Evolutionary conservation across 2,329 filamentous ascomycete species (phyloP), one percentile per base, ranked within the genome.

Genomic region (Cladosporium cucumerinum): DNA sequence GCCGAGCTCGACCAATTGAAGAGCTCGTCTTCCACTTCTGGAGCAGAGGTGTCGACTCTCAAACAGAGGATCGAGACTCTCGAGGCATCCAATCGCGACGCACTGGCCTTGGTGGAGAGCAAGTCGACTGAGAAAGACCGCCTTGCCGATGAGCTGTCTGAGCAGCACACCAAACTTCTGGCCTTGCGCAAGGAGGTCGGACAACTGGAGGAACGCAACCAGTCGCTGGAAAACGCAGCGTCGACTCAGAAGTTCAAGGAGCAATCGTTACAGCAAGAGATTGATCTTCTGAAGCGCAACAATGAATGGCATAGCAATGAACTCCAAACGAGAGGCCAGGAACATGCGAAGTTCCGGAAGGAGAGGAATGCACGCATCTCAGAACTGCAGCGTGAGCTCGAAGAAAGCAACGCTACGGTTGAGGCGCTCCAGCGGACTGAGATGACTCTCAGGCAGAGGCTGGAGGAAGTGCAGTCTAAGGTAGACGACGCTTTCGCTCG

Each of bases 251-350:
- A 93, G 72, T 97, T 96, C 81, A 89, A 91, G 68, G 93, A 97
- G 76, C 92, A 97, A 74, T 90, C 88, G 32, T 82, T 98, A 14
- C 89, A 95, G 77, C 93, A 97, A 76, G 93, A 98, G 76, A 84
- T 98, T 39, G 92, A 96, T 49, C 83, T 96, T 64, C 87, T 94
- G 21, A 93, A 92, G 75, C 90, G 90, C 73, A 97, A 93, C 80
- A 91, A 92, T 69, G 94, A 98, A 72, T 99, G 93, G 91, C 89
- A 95, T 64, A 92, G 97, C 74, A 88, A 85, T 49, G 95, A 99
- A 77, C 85, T 98, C 25, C 94, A 96, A 81, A 93, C 91, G 0
- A 96, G 97, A 80, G 89, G 86, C 67, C 86, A 89, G 10, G 95
- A 99, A 75, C 88, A 92, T 57, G 86, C 94, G 69, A 97, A 93